A percentile compares a stretch with the other conserved stretches of the same genome.
phyloP scores from a whole-genome alignment of 208 protist species.

The Wallacemonas sp. region DNA sequence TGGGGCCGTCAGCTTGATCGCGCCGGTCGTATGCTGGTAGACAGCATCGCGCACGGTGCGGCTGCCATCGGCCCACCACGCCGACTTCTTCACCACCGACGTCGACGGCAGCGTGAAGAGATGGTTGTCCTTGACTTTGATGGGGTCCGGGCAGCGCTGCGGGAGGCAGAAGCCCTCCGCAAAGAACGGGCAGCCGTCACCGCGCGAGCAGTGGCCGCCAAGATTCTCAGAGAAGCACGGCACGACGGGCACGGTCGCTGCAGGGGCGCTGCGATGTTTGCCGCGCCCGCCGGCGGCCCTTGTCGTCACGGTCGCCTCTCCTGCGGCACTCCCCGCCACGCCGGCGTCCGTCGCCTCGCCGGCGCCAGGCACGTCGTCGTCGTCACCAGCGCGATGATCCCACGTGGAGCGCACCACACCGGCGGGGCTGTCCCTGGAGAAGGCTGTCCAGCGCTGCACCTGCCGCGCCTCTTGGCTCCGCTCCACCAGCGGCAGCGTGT shows the following conservation, averaged over 20 bases:
- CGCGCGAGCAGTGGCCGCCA: conserved; percentile 71
- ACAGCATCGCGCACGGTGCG: conserved; percentile 76
- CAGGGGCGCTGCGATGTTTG: not conserved
- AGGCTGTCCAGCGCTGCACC: conserved; percentile 38
- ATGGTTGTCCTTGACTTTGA: conserved; percentile 73
- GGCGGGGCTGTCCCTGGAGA: conserved; percentile 25
- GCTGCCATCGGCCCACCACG: conserved; percentile 79
- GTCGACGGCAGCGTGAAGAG: conserved; percentile 86
- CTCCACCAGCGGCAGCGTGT: conserved; percentile 65
- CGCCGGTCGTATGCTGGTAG: conserved; percentile 51
- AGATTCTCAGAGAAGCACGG: conserved; percentile 62
- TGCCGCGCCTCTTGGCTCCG: conserved; percentile 30
- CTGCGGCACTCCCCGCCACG: conserved; percentile 14
- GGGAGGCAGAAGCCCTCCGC: conserved; percentile 84
- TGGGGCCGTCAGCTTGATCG: conserved; percentile 73
- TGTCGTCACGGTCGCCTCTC: conserved; percentile 5
- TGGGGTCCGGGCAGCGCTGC: conserved; percentile 63
- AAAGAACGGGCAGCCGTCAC: conserved; percentile 83
- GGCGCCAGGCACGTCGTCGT: no score
- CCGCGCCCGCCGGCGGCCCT: not conserved
- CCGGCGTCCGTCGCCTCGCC: no score
- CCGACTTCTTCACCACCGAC: conserved; percentile 63
- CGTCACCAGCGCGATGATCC: conserved; percentile 15
- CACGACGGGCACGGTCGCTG: conserved; percentile 7
- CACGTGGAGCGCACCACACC: conserved; percentile 28